Conservation (phyloP, 2,329 filamentous ascomycete species). For the Myriosclerotinia curreyana region DNA sequence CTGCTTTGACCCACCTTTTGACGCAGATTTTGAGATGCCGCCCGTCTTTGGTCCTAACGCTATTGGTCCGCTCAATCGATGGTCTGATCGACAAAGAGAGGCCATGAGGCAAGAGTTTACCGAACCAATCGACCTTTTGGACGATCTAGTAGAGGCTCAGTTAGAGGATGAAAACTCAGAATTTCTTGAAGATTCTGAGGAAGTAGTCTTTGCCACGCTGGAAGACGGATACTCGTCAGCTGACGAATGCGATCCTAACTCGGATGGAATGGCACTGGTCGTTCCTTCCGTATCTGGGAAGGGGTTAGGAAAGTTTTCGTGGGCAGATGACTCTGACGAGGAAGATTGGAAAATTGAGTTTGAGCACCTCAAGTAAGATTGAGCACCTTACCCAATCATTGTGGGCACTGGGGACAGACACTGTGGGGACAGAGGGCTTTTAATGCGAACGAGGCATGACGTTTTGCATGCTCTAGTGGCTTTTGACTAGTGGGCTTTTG, state of each 20-base stretch:
- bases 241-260: background rate
- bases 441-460: background rate
- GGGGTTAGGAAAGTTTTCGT: background rate
- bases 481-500: too few relatives aligned
- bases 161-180: background rate
- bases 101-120: background rate
- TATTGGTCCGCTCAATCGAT: background rate
- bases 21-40: too few relatives aligned
- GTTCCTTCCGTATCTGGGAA: background rate
- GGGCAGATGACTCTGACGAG: background rate
- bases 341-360: background rate
- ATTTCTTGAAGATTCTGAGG: background rate
- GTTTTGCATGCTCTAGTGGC: background rate
- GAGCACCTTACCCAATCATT: background rate
- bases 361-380: too few relatives aligned
- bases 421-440: background rate
- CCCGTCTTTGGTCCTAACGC: background rate
- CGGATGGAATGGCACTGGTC: background rate
- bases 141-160: too few relatives aligned
- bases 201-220: background rate
- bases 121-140: too few relatives aligned
- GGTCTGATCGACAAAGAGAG: background rate
- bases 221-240: background rate
- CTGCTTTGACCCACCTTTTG: too few relatives aligned
- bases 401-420: background rate